These are phyloP conservation scores for Debaryomycetaceae sp. DNA, from an alignment of 1,139 yeast species.

Conservation along the genomic window DNA sequence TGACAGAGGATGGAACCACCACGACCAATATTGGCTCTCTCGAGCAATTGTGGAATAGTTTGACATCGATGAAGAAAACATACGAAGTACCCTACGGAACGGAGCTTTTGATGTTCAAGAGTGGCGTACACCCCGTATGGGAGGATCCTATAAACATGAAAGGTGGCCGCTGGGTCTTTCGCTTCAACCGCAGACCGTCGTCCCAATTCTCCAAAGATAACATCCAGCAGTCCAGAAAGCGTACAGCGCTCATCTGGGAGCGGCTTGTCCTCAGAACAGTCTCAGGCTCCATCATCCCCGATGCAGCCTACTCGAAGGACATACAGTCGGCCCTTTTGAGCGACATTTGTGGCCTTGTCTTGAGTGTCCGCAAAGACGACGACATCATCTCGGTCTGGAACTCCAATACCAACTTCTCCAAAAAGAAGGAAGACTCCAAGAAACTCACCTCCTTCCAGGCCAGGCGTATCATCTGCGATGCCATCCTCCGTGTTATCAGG, in stretches of 20 bases:
- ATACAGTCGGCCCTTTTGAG: constrained; percentile 34
- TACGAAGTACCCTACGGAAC: constrained; percentile 51
- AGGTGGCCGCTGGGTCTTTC: constrained; percentile 68
- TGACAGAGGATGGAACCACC: constrained; percentile 13
- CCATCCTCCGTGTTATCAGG: constrained; percentile 43
- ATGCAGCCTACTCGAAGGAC: constrained; percentile 24
- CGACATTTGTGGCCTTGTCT: constrained; percentile 52
- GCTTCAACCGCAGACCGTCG: constrained; percentile 36
- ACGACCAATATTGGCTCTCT: constrained; percentile 46
- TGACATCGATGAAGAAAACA: constrained; percentile 46
- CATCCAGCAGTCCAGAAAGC: constrained; percentile 24
- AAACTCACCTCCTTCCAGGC: constrained; percentile 45
- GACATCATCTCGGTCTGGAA: constrained; percentile 56
- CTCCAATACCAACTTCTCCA: constrained; percentile 41
- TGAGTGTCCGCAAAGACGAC: constrained; percentile 49
- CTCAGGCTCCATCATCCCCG: constrained; percentile 44
- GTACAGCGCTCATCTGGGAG: constrained; percentile 52
- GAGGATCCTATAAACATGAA: constrained; percentile 62
- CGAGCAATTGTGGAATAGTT: constrained; percentile 62
- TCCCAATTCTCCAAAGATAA: constrained; percentile 13
- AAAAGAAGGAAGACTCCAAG: constrained; percentile 19
- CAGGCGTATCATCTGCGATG: constrained; percentile 48
- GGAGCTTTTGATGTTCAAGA: constrained; percentile 58
- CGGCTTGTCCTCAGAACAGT: constrained; percentile 42
- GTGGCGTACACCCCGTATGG: constrained; percentile 69